phyloP scores from a whole-genome alignment of 495 filamentous ascomycete species.

The Talaromyces ruber region DNA sequence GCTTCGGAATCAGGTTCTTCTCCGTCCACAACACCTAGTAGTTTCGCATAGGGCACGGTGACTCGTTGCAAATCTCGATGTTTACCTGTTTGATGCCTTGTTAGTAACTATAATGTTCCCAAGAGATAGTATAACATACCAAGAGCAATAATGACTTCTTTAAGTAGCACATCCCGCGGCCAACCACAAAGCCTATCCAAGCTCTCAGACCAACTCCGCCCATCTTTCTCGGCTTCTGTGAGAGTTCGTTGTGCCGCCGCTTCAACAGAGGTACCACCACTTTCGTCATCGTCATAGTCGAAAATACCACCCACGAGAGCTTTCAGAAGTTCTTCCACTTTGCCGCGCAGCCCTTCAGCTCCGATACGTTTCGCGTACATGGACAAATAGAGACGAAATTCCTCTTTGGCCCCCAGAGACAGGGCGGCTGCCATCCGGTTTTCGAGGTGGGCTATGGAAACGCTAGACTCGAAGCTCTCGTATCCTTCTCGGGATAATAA shows the following conservation, averaged over 20 bases:
- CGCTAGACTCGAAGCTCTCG: constrained; percentile 81
- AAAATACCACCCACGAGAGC: constrained; percentile 66
- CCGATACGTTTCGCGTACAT: constrained; percentile 97
- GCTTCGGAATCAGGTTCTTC: constrained; percentile 37
- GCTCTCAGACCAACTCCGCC: constrained; percentile 43
- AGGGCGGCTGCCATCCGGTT: constrained; percentile 87
- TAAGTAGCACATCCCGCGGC: constrained; percentile 75
- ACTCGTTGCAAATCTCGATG: constrained; percentile 84
- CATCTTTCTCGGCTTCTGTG: constrained; percentile 52
- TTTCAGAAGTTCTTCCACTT: constrained; percentile 85
- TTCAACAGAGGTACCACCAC: constrained; percentile 1
- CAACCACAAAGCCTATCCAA: constrained; percentile 68
- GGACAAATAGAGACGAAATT: constrained; percentile 82
- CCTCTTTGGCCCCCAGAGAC: constrained; percentile 75
- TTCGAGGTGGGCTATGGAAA: constrained; percentile 91
- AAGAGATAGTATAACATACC: constrained; percentile 49
- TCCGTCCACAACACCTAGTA: constrained; percentile 53
- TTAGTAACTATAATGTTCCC: constrained; percentile 18
- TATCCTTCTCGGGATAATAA: constrained; percentile 80
- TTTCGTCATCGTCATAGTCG: constrained; percentile 34
- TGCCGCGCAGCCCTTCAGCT: constrained; percentile 73
- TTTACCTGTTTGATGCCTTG: constrained; percentile 56
- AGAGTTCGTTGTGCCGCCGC: constrained; percentile 24
- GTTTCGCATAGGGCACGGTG: constrained; percentile 79
- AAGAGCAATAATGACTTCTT: constrained; percentile 82